Percentiles rank a stretch among this genome's conserved stretches.
These are phyloP conservation scores for Coelastrella sp. DNA, from an alignment of 139 green algal genomes.

Conservation along the genomic window DNA sequence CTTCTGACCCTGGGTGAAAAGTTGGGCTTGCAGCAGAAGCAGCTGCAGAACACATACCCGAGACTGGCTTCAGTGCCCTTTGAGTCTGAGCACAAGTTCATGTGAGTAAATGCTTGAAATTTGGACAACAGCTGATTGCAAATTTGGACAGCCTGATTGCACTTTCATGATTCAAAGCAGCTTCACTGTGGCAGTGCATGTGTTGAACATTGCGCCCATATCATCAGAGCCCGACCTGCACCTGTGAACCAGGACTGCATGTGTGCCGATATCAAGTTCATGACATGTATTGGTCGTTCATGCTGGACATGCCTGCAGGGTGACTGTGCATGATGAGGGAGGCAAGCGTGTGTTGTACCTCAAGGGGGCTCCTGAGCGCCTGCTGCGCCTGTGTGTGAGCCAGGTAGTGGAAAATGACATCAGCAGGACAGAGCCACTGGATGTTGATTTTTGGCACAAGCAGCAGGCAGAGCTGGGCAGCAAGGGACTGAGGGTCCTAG, in stretches of 20 bases:
- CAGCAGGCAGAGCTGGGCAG: conserved; percentile 52
- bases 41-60: conserved; percentile 26
- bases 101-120: neutral
- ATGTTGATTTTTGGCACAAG: conserved; percentile 37
- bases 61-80: conserved; percentile 50
- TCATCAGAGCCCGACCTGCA: neutral
- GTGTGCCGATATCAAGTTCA: neutral
- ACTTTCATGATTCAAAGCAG: no score
- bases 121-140: neutral
- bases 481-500: conserved; percentile 53
- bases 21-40: conserved; percentile 36
- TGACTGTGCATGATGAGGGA: conserved; percentile 48
- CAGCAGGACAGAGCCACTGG: conserved; percentile 20
- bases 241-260: neutral
- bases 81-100: conserved; percentile 56
- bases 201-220: no score
- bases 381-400: conserved; percentile 49
- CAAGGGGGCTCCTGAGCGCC: conserved; percentile 56
- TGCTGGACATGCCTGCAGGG: conserved; percentile 7
- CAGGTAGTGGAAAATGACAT: conserved; percentile 34
- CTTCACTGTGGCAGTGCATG: no score
- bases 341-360: conserved; percentile 44
- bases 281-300: no score
- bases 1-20: conserved; percentile 53
- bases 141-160: no score